Conservation (phyloP, 805 yeast species). For the Metschnikowia cerradonensis region DNA sequence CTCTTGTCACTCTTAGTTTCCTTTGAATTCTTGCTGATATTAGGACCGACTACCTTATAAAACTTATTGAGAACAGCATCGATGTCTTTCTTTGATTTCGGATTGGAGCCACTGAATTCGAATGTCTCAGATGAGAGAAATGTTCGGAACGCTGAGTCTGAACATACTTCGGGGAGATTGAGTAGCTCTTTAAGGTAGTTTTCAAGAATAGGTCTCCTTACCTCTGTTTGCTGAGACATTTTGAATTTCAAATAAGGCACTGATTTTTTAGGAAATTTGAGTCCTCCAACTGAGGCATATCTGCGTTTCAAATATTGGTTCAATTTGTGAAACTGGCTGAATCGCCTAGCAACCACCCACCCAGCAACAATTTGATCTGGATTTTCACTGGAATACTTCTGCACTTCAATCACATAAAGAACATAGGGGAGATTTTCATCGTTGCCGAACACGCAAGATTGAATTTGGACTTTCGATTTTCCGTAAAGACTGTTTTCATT, state of each 20-base stretch:
- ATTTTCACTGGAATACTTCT: slow-evolving; percentile 40
- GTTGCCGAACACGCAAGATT: slow-evolving; percentile 51
- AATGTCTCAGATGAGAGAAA: slow-evolving; percentile 75
- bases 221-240: slow-evolving; percentile 56
- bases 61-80: slow-evolving; percentile 30
- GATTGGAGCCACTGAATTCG: slow-evolving; percentile 20
- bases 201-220: slow-evolving; percentile 59
- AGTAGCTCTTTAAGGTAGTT: slow-evolving; percentile 57
- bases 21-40: slow-evolving; percentile 12
- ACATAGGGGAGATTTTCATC: slow-evolving; percentile 48
- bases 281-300: slow-evolving; percentile 46
- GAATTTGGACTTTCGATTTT: slow-evolving; percentile 52
- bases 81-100: slow-evolving; percentile 22
- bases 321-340: slow-evolving; percentile 73
- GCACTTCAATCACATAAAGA: slow-evolving; percentile 74
- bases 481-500: slow-evolving; percentile 73
- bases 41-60: slow-evolving; percentile 14
- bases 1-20: not conserved
- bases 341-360: slow-evolving; percentile 90
- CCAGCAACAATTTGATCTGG: slow-evolving; percentile 56
- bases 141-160: slow-evolving; percentile 64
- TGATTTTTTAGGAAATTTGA: slow-evolving; percentile 58
- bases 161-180: slow-evolving; percentile 64
- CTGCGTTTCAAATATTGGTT: slow-evolving; percentile 57
- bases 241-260: slow-evolving; percentile 69